These are phyloP conservation scores for Phytopythium chamaehyphon DNA, from an alignment of 352 stramenopile genomes.

Conservation along the genomic window DNA sequence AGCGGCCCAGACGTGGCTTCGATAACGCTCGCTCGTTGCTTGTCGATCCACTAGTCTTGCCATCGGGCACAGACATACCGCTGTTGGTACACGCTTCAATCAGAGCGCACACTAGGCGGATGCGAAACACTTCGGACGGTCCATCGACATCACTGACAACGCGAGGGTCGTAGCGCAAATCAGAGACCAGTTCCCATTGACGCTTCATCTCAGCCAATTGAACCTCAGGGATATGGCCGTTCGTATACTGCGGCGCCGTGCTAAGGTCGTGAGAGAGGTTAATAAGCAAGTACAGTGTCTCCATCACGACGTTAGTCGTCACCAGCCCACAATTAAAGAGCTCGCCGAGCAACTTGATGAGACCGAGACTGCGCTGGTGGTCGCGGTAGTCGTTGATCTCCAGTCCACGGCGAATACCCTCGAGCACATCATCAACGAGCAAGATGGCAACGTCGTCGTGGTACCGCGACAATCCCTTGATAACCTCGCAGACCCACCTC, in stretches of 20 bases:
- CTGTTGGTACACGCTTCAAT: constrained; percentile 81
- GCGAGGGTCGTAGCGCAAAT: constrained; percentile 82
- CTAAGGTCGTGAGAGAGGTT: constrained; percentile 95
- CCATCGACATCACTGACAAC: constrained; percentile 89
- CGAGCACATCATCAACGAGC: constrained; percentile 92
- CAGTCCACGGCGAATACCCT: constrained; percentile 89
- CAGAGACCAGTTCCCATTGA: constrained; percentile 59
- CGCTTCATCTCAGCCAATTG: constrained; percentile 63
- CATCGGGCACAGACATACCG: constrained; percentile 4
- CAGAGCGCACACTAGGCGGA: constrained; percentile 92
- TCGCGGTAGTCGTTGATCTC: constrained; percentile 89
- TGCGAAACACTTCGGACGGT: constrained; percentile 90
- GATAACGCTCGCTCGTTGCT: constrained; percentile 84
- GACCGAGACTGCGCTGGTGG: constrained; percentile 92
- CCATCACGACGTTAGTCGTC: constrained; percentile 89
- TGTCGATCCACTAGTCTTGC: constrained; percentile 12
- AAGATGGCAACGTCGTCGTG: constrained; percentile 90
- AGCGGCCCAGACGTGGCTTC: constrained; percentile 78
- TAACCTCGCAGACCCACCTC: constrained; percentile 85
- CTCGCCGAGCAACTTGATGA: constrained; percentile 92
- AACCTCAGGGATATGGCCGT: constrained; percentile 15
- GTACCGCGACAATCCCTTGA: constrained; percentile 79
- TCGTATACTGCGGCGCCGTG: constrained; percentile 51
- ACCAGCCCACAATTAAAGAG: constrained; percentile 92
- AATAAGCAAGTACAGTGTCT: constrained; percentile 93